A percentile compares a stretch with the other conserved stretches of the same genome.
phyloP scores from a whole-genome alignment of 768 basidiomycete species.

The Rhodosporidiobolus sp. region DNA sequence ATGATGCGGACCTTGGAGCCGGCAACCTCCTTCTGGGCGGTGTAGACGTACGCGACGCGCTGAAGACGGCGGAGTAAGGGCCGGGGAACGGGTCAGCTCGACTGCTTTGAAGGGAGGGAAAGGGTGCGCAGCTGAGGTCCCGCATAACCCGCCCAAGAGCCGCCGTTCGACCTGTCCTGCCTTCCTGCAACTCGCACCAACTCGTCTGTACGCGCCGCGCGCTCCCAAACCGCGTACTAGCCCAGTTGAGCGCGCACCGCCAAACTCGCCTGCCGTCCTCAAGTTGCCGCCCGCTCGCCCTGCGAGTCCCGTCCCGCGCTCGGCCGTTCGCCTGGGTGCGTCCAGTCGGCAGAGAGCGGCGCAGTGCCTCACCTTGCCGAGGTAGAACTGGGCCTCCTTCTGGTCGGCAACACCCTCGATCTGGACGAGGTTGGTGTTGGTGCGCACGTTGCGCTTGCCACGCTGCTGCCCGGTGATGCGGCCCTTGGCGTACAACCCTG shows the following conservation, averaged over 20 bases:
- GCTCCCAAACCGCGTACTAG: no score
- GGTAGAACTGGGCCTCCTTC: constrained; percentile 95
- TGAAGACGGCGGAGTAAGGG: constrained; percentile 47
- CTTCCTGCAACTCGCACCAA: not conserved
- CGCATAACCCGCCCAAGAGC: not conserved
- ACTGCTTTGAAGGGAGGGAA: not conserved
- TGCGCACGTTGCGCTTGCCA: constrained; percentile 91
- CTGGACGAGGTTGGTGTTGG: constrained; percentile 93
- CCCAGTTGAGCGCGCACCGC: no score
- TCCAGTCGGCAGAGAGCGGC: not conserved
- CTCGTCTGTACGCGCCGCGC: no score
- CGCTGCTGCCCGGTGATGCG: constrained; percentile 98
- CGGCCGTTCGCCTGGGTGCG: no score
- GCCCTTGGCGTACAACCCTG: constrained; percentile 52
- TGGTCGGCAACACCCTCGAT: constrained; percentile 93
- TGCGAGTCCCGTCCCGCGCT: no score
- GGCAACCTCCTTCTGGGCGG: constrained; percentile 87
- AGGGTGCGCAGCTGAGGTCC: not conserved
- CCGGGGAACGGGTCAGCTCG: constrained; percentile 19
- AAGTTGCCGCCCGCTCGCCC: no score
- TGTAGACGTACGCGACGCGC: constrained; percentile 98
- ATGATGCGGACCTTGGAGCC: constrained; percentile 96
- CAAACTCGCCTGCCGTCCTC: no score
- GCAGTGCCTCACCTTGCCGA: constrained; percentile 76
- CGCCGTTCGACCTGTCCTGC: not conserved